Base-by-base conservation (phyloP, 257 asterid genomes). In the Fraxinus americana region DNA sequence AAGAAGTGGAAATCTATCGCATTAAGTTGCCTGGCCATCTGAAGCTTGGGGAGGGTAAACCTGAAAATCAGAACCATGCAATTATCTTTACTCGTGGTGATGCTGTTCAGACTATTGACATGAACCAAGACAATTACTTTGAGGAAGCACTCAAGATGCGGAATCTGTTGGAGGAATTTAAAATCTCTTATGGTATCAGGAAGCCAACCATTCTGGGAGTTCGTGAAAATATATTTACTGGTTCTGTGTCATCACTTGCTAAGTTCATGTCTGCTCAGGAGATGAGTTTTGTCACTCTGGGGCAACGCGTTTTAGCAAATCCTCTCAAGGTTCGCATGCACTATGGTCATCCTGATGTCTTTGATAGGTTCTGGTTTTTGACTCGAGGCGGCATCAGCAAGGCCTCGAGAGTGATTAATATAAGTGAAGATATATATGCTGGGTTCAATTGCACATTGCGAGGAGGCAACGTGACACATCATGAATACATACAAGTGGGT, bases 181-280 rank as follows among this genome's bases (percentile, higher is more conserved):
- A 90, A 82, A 77, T 59, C 70, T 79, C 72, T 75, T 79, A 85
- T 65, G 99, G 99, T 73, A 91, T 92, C 79, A 83, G 99, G 84
- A 94, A 87, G 83, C 99, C 99, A 50, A 80, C 99, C 48, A 94
- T 94, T 82, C 86, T 94, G n/a, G 99, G 99, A 65, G 88, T 94
- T 70, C 98, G 99, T 29, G 99, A 94, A 79, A 92, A 94, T 80
- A 89, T 94, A 81, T 92, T 94, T 76, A 94, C 99, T 5, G 99
- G 99, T 76, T 94, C 99, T 2, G 99, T 94, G 65, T 94, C 99
- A 7, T 92, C 99, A 2, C 96, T 94, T 9, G 99, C 99, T 57
- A 84, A 94, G 94, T 94, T 94, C 83, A 94, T 94, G 99, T 94
- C 98, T 70, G 96, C 99, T 70, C 99, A 92, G 86, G 99, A 94